Conservation (phyloP, 192 early-diverging fungal genomes). For the Oehlia diaphana region DNA sequence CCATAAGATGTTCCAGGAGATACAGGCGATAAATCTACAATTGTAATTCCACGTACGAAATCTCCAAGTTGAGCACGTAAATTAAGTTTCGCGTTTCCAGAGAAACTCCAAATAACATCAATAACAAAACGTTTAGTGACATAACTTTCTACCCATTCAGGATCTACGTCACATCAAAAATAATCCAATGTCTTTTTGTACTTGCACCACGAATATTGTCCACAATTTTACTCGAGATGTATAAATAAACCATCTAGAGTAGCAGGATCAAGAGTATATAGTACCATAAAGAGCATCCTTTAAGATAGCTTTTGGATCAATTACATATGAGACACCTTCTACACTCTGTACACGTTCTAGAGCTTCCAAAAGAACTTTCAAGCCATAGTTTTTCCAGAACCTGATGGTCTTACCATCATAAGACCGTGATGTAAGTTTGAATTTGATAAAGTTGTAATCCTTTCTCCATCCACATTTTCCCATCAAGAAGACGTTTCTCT, state of each 20-base stretch:
- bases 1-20: slow-evolving; percentile 57
- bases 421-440: slow-evolving; percentile 96
- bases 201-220: slow-evolving; percentile 98
- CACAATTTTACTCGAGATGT: slow-evolving; percentile 94
- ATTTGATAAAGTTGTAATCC: slow-evolving; percentile 98
- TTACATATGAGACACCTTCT: slow-evolving; percentile 91
- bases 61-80: slow-evolving; percentile 74
- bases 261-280: slow-evolving; percentile 80
- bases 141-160: slow-evolving; percentile 96
- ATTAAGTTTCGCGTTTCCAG: slow-evolving; percentile 82
- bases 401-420: slow-evolving; percentile 99
- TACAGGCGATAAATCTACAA: slow-evolving; percentile 71
- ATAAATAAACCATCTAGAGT: slow-evolving; percentile 99
- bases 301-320: slow-evolving; percentile 97
- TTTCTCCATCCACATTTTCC: slow-evolving; percentile 91
- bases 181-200: slow-evolving; percentile 95
- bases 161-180: slow-evolving; percentile 99
- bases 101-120: slow-evolving; percentile 92
- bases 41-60: slow-evolving; percentile 72
- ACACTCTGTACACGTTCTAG: slow-evolving; percentile 85
- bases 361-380: slow-evolving; percentile 89
- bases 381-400: slow-evolving; percentile 93
- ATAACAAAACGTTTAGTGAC: slow-evolving; percentile 81
- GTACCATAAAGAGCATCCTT: slow-evolving; percentile 95
- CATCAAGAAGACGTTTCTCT: slow-evolving; percentile 72